These are phyloP conservation scores for Beauveria brongniartii DNA, from an alignment of 2,329 filamentous ascomycete species.

Conservation along the genomic window DNA sequence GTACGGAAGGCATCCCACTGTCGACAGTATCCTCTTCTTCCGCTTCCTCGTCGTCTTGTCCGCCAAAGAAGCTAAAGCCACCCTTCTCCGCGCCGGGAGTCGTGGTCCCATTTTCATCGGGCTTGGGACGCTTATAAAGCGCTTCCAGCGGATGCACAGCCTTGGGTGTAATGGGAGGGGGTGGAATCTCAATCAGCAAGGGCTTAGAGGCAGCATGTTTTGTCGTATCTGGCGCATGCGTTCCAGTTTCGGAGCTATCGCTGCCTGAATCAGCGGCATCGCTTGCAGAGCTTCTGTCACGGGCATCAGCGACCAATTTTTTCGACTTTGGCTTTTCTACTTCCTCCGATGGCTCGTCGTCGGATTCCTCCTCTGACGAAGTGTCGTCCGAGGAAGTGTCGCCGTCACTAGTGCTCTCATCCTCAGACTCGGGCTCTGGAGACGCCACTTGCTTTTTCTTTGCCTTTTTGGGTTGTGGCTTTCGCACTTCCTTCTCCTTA, in stretches of 20 bases:
- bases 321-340: constrained; percentile 12
- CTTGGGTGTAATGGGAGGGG: constrained; percentile 36
- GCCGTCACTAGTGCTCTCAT: constrained; percentile 33
- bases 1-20: constrained; percentile 32
- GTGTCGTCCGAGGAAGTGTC: constrained; percentile 26
- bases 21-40: constrained; percentile 15
- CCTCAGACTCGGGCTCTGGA: constrained; percentile 17
- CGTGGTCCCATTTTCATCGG: constrained; percentile 28
- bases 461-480: constrained; percentile 18
- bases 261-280: constrained; percentile 13
- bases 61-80: constrained; percentile 71
- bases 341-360: constrained; percentile 14
- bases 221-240: constrained; percentile 14
- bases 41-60: constrained; percentile 38
- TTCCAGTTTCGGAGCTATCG: constrained; percentile 17
- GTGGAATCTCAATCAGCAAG: constrained; percentile 49
- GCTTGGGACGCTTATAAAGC: constrained; percentile 69
- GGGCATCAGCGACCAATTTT: constrained; percentile 18
- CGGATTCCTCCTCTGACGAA: constrained; percentile 13
- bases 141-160: constrained; percentile 82
- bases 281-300: constrained; percentile 14
- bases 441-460: constrained; percentile 15
- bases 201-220: constrained; percentile 36
- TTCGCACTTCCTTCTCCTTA: constrained; percentile 27
- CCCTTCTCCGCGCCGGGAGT: constrained; percentile 33